phyloP scores from a whole-genome alignment of 495 filamentous ascomycete genomes.

The Neurospora pannonica region DNA sequence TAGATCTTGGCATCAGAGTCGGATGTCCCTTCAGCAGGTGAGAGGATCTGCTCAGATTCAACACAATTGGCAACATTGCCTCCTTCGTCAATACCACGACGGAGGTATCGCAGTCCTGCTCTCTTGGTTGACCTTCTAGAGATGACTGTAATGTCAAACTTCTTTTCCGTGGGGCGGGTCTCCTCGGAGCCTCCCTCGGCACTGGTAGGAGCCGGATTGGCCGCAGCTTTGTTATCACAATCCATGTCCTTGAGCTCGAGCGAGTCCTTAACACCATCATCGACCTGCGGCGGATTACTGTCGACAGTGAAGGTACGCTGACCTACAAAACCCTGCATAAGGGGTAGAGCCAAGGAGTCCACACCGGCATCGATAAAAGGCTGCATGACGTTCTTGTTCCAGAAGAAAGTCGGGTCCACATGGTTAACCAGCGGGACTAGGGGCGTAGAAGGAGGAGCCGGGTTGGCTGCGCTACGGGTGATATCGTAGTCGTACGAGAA shows the following conservation, averaged over 20 bases:
- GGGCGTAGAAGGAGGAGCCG: slow-evolving; percentile 23
- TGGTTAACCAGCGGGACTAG: slow-evolving; percentile 54
- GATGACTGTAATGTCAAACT: slow-evolving; percentile 73
- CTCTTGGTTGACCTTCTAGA: slow-evolving; percentile 76
- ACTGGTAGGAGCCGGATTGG: slow-evolving; percentile 9
- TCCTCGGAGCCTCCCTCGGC: slow-evolving; percentile 16
- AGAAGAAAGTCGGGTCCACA: slow-evolving; percentile 81
- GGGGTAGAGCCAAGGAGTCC: slow-evolving; percentile 60
- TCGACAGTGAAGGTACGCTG: slow-evolving; percentile 70
- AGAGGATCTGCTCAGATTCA: slow-evolving; percentile 89
- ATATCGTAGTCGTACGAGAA: slow-evolving; percentile 90
- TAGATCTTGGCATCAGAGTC: slow-evolving; percentile 52
- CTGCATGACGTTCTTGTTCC: slow-evolving; percentile 69
- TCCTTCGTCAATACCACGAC: slow-evolving; percentile 82
- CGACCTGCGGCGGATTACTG: slow-evolving; percentile 32
- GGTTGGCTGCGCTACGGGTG: slow-evolving; percentile 51
- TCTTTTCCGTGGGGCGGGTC: slow-evolving; percentile 29
- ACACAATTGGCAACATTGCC: slow-evolving; percentile 85
- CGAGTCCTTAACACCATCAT: slow-evolving; percentile 29
- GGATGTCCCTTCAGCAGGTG: slow-evolving; percentile 46
- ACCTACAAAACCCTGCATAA: slow-evolving; percentile 93
- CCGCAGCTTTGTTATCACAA: slow-evolving; percentile 6
- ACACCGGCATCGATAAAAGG: slow-evolving; percentile 64
- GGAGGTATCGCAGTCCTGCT: slow-evolving; percentile 80
- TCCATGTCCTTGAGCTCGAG: slow-evolving; percentile 31